Percentiles rank a stretch among this genome's conserved stretches.
phyloP scores from a whole-genome alignment of 2,329 filamentous ascomycete genomes.

The Talaromyces funiculosus region DNA sequence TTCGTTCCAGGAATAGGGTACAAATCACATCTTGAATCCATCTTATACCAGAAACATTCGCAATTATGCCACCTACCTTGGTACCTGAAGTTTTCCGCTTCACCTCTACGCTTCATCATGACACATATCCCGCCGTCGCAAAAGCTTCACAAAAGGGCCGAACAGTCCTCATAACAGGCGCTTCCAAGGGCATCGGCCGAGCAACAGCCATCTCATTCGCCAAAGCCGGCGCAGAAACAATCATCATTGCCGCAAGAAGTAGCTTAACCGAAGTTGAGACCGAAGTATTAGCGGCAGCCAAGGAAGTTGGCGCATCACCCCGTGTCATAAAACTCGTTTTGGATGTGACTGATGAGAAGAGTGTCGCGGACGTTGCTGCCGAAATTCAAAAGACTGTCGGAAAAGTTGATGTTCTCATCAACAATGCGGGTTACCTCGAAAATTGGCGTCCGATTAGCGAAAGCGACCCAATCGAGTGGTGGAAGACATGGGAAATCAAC shows the following conservation, averaged over 20 bases:
- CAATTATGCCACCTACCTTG: neutral
- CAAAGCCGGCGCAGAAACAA: conserved; percentile 46
- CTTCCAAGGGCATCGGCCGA: conserved; percentile 50
- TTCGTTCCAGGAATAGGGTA: too few species aligned
- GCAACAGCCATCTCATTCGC: conserved; percentile 53
- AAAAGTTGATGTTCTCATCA: conserved; percentile 43
- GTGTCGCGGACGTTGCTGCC: conserved; percentile 32
- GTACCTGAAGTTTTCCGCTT: neutral
- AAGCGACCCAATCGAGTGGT: conserved; percentile 35
- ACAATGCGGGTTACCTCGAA: conserved; percentile 42
- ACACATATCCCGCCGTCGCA: conserved; percentile 52
- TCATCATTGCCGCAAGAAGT: conserved; percentile 52
- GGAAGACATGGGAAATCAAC: conserved; percentile 46
- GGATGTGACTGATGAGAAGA: conserved; percentile 38
- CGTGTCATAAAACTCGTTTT: conserved; percentile 40
- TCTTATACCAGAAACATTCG: too few species aligned
- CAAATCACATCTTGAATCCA: too few species aligned
- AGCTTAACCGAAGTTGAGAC: conserved; percentile 34
- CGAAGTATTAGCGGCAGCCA: conserved; percentile 33
- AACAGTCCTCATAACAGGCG: conserved; percentile 51
- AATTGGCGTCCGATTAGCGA: conserved; percentile 25
- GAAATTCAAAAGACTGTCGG: conserved; percentile 28
- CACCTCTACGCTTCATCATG: conserved; percentile 33
- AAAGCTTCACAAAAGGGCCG: conserved; percentile 38
- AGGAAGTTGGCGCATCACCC: conserved; percentile 29